Evolutionary conservation across 2,329 filamentous ascomycete species (phyloP), one percentile per base, ranked within the genome.

Genomic region (Diaporthe sp.): DNA sequence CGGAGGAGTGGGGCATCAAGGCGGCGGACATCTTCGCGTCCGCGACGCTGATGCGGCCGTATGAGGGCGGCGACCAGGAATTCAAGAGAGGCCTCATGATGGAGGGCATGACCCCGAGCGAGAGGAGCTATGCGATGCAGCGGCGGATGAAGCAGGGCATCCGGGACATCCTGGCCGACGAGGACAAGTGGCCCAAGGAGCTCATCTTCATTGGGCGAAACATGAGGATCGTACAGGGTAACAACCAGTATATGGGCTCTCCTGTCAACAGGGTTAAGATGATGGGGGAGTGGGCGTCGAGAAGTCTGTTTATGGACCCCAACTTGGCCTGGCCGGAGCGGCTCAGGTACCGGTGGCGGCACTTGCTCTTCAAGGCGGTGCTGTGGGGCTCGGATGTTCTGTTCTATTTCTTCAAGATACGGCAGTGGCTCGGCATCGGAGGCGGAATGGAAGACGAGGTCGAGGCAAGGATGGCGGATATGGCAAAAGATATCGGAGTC

Each of bases 211-310:
- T 98, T 79, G 95, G 95, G 1, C 91, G 96, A 53, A 98, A 98
- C 83, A 91, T 98, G 88, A 92, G 96, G 72, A 98, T 98, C 80
- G 95, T 98, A 2, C 95, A 98, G 84, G 95, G 93, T 8, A 97
- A 98, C 84, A 98, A 98, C 83, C 95, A 98, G 82, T 96, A 94
- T 84, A 90, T 98, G 71, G 95, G 95, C 31, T 95, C 93, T 0
- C 96, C 96, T 0, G 95, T 98, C 58, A 98, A 98, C 84, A 89
- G 97, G 1, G 92, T 98, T 84, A 98, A 98, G 86, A 95, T 98
- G 83, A 98, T 97, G 77, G 96, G 96, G 31, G 89, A 92, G 75
- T 98, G 96, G 96, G 96, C 96, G 1, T 94, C 92, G 76, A 88
- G 94, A 31, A 95, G 95, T 72, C 86, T 98, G n/a, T 93, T 93